phyloP scores from a whole-genome alignment of 768 basidiomycete species.

The Lentinula raphanica region DNA sequence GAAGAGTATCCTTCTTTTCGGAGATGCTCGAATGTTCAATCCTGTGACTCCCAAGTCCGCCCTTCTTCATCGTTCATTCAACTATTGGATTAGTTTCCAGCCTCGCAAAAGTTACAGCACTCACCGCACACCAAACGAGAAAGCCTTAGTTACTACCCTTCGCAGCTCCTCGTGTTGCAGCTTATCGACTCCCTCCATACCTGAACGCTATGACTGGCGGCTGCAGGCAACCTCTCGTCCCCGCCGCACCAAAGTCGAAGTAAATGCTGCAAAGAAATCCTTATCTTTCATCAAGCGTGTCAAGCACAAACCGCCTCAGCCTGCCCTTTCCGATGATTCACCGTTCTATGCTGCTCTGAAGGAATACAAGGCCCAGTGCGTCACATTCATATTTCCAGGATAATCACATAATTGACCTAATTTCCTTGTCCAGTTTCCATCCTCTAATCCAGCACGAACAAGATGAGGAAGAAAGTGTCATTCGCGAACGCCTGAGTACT shows the following conservation, averaged over 20 bases:
- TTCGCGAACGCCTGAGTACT: constrained; percentile 58
- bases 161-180: neutral
- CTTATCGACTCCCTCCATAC: neutral
- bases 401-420: neutral
- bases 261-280: neutral
- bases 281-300: constrained; percentile 30
- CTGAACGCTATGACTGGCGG: constrained; percentile 58
- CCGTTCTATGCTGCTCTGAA: constrained; percentile 45
- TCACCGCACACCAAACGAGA: neutral
- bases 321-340: constrained; percentile 29
- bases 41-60: neutral
- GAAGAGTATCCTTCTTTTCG: neutral
- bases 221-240: constrained; percentile 36
- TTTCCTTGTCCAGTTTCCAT: constrained; percentile 30
- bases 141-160: neutral
- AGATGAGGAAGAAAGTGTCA: constrained; percentile 51
- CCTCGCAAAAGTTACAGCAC: neutral
- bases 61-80: neutral
- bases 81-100: neutral
- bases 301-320: constrained; percentile 30
- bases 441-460: constrained; percentile 57
- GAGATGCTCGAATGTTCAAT: constrained; percentile 14
- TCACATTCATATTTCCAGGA: constrained; percentile 2
- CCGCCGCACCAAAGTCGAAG: constrained; percentile 5
- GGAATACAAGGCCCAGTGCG: constrained; percentile 52